Evolutionary conservation across 306 rosid species (phyloP), one percentile per base, ranked within the genome.

Genomic region (Fragaria iinumae): DNA sequence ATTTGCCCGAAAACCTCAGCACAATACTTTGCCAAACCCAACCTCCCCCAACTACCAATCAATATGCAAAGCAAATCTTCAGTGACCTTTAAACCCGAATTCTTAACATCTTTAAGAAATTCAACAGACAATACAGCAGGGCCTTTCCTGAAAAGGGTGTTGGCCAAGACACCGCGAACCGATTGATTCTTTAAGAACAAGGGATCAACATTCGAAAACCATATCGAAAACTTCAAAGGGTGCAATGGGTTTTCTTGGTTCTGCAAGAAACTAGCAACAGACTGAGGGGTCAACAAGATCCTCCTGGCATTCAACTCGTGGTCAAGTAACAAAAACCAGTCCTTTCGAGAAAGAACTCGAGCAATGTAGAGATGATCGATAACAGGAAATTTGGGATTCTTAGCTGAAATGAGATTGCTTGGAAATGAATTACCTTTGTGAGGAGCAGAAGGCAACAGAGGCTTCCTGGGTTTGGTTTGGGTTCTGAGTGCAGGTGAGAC

Each of bases 31-130:
- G 93, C 88, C 84, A 92, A 88, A 23, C 97, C 97, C 69, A 94
- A 86, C 75, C 83, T 91, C 18, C 98, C 98, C 97, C 97, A 94
- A 73, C 98, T 91, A 29, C 89, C 81, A 52, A 94, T 71, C 78
- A 93, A 80, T 27, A 88, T 32, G 70, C 90, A 90, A 11, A 94
- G 84, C 82, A 91, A 50, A 43, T 90, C 91, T 52, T 89, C 91
- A 1, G 85, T 78, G 52, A 94, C 81, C 68, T 52, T 67, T 55
- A 86, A 74, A 20, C 96, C 91, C 8, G 88, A 89, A 29, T 71
- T 83, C 38, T 62, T 76, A 83, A 94, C 72, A 25, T 88, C 90
- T 43, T 67, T 82, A 55, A 94, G 85, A 80, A 91, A 78, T 13
- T 94, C 89, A 81, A 76, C 85, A 9, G 94, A 90, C 11, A 94